Evolutionary conservation across 768 basidiomycete species (phyloP).

Genomic region (Kockovaella imperatae): DNA sequence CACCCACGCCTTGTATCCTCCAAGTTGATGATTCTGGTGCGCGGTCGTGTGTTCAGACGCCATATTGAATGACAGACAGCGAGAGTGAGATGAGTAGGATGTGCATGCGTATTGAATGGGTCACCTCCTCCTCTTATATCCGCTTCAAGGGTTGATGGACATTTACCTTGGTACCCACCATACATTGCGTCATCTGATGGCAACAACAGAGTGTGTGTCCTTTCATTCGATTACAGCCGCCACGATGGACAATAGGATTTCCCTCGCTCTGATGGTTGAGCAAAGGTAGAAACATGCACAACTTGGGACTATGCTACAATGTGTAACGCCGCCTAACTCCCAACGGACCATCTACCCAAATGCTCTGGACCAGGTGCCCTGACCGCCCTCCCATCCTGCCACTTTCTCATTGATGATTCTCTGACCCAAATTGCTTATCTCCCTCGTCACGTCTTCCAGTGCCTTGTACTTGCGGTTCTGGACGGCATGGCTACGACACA

Average conservation of each 20-base stretch:
- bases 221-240: too few relatives aligned
- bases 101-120: not conserved
- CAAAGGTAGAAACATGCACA: too few relatives aligned
- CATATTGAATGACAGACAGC: not conserved
- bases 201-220: too few relatives aligned
- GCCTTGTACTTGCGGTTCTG: slow-evolving; percentile 10
- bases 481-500: slow-evolving; percentile 6
- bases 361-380: not conserved
- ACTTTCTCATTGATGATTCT: slow-evolving; percentile 15
- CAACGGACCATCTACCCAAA: not conserved
- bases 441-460: slow-evolving; percentile 5
- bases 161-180: not conserved
- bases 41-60: not conserved
- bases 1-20: slow-evolving; percentile 20
- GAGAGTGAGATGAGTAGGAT: not conserved
- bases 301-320: too few relatives aligned
- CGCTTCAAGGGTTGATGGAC: not conserved
- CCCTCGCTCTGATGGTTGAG: too few relatives aligned
- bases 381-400: not conserved
- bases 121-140: not conserved
- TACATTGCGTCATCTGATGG: not conserved
- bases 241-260: too few relatives aligned
- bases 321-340: not conserved
- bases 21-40: slow-evolving; percentile 13
- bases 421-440: slow-evolving; percentile 2